Conservation (phyloP, 202 grass and related monocot species). For the Zoysia matrella region DNA sequence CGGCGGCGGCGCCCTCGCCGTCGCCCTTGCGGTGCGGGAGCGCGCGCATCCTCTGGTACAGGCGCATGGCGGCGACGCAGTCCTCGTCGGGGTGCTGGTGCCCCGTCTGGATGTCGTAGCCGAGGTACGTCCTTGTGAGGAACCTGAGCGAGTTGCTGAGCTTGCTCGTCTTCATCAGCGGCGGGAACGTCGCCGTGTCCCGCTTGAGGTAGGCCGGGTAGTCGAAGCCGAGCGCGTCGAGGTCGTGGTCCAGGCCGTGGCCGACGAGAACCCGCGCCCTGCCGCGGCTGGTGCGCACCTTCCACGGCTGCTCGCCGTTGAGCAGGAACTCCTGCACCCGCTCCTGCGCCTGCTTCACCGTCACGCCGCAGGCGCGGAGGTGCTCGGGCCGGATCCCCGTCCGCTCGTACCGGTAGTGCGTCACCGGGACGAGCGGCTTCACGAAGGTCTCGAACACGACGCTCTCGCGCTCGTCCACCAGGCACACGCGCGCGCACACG, state of each 20-base stretch:
- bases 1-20: not conserved
- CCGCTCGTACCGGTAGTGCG: conserved; percentile 75
- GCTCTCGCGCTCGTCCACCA: conserved; percentile 66
- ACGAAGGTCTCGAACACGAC: conserved; percentile 62
- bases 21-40: conserved; percentile 26
- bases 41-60: conserved; percentile 64
- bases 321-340: conserved; percentile 57
- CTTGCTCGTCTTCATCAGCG: conserved; percentile 92
- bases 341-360: not conserved
- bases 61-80: conserved; percentile 69
- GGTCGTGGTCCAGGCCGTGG: conserved; percentile 77
- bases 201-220: conserved; percentile 64
- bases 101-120: conserved; percentile 52
- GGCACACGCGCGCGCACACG: conserved; percentile 75
- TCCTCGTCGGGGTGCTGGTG: conserved; percentile 70
- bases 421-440: conserved; percentile 72
- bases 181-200: conserved; percentile 83
- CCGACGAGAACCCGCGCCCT: conserved; percentile 55
- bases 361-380: conserved; percentile 45
- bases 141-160: conserved; percentile 86
- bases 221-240: conserved; percentile 65
- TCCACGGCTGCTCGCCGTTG: conserved; percentile 67
- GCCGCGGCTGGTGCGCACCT: conserved; percentile 38
- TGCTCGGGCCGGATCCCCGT: conserved; percentile 76
- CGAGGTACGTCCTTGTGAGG: conserved; percentile 66